phyloP scores from a whole-genome alignment of 176 grass and related monocot species.

The Secale cereale region DNA sequence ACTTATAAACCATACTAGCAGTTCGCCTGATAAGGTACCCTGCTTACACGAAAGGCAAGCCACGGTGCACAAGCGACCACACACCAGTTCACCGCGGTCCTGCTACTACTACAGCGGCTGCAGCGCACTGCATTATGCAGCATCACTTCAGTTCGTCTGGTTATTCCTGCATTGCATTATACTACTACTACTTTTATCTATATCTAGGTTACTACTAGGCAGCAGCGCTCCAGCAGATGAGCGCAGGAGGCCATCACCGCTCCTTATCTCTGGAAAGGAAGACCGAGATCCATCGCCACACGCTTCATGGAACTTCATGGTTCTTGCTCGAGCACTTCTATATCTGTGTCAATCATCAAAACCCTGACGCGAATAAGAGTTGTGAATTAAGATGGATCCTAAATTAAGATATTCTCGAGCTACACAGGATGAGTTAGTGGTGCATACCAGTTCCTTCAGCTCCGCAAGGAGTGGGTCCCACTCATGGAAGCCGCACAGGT shows the following conservation, averaged over 20 bases:
- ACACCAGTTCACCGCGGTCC: background rate
- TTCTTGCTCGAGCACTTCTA: constrained; percentile 34
- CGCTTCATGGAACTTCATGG: constrained; percentile 43
- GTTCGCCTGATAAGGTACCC: background rate
- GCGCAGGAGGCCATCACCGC: constrained; percentile 3
- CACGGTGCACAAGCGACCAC: background rate
- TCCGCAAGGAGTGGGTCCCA: constrained; percentile 66
- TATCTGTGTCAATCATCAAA: constrained; percentile 42
- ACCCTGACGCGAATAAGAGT: constrained; percentile 37
- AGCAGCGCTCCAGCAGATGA: background rate
- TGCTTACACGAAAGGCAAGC: background rate
- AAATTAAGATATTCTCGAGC: background rate
- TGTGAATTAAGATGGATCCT: background rate
- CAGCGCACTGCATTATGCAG: constrained; percentile 3
- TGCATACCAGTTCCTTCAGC: constrained; percentile 60
- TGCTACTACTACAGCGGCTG: background rate
- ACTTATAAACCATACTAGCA: background rate
- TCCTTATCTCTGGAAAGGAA: constrained; percentile 26
- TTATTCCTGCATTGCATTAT: constrained; percentile 28
- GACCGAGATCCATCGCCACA: constrained; percentile 31
- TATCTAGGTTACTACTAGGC: constrained; percentile 9
- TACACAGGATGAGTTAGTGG: background rate
- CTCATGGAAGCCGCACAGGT: constrained; percentile 55
- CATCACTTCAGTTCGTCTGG: background rate
- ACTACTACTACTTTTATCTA: background rate